Conservation (phyloP, 176 grass and related monocot species). For the Secale cereale region DNA sequence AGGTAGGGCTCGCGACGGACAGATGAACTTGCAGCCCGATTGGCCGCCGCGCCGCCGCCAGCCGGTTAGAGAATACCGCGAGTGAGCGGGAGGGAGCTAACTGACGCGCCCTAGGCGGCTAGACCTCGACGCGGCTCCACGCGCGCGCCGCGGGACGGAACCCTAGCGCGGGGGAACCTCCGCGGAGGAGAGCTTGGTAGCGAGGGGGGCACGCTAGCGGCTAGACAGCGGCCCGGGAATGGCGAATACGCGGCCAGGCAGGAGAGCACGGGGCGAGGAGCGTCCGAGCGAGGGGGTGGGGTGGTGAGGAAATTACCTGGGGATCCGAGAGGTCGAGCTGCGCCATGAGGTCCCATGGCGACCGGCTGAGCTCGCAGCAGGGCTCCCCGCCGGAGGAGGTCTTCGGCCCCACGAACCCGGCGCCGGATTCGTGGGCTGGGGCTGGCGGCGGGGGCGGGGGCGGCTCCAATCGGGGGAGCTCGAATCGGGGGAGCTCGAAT, state of each 20-base stretch:
- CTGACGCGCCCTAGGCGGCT: not conserved
- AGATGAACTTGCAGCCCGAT: not conserved
- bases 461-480: too few species aligned
- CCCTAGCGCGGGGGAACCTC: not conserved
- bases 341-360: constrained; percentile 41
- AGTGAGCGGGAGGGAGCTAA: not conserved
- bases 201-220: not conserved
- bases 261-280: not conserved
- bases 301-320: constrained; percentile 3
- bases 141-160: not conserved
- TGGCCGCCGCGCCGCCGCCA: not conserved
- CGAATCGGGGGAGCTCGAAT: too few species aligned
- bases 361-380: constrained; percentile 26
- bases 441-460: not conserved
- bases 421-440: not conserved
- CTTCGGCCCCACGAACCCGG: not conserved
- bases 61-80: not conserved
- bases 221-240: not conserved
- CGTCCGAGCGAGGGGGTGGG: too few species aligned
- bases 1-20: too few species aligned
- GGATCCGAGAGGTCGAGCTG: constrained; percentile 21
- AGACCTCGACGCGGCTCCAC: not conserved
- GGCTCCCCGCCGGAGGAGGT: not conserved
- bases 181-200: not conserved
- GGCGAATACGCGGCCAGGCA: not conserved